These are phyloP conservation scores for Prunella vulgaris DNA, from an alignment of 257 asterid genomes.

Conservation along the genomic window DNA sequence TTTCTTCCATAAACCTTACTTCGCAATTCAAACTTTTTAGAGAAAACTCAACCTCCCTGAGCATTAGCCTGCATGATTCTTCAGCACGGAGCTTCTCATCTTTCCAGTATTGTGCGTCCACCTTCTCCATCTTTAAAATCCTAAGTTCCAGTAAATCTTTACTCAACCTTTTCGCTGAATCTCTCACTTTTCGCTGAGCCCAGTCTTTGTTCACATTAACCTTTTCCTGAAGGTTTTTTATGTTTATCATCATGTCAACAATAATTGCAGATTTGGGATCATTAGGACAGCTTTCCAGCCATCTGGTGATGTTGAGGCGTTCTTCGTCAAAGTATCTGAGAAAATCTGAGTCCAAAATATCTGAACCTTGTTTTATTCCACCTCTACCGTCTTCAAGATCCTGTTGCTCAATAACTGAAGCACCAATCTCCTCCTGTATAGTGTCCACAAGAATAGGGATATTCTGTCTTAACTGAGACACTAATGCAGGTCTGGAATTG, in stretches of 20 bases:
- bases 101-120: neutral
- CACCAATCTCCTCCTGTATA: neutral
- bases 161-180: conserved; percentile 18
- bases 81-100: neutral
- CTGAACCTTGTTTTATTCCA: neutral
- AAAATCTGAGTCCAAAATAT: neutral
- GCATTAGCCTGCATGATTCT: neutral
- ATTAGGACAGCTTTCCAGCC: conserved; percentile 3
- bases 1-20: neutral
- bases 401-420: neutral
- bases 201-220: conserved; percentile 16
- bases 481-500: neutral
- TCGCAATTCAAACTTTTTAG: neutral
- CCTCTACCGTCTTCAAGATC: neutral
- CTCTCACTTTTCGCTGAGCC: conserved; percentile 19
- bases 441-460: neutral
- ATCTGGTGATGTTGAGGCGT: neutral
- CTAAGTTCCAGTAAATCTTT: conserved; percentile 15
- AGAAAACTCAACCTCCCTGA: conserved; percentile 12
- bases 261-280: conserved; percentile 6
- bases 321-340: neutral
- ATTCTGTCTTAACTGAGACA: neutral
- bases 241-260: conserved; percentile 2
- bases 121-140: conserved; percentile 18
- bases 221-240: conserved; percentile 6